These are phyloP conservation scores for Giardia muris DNA, from an alignment of 208 protist genomes.

Conservation along the genomic window DNA sequence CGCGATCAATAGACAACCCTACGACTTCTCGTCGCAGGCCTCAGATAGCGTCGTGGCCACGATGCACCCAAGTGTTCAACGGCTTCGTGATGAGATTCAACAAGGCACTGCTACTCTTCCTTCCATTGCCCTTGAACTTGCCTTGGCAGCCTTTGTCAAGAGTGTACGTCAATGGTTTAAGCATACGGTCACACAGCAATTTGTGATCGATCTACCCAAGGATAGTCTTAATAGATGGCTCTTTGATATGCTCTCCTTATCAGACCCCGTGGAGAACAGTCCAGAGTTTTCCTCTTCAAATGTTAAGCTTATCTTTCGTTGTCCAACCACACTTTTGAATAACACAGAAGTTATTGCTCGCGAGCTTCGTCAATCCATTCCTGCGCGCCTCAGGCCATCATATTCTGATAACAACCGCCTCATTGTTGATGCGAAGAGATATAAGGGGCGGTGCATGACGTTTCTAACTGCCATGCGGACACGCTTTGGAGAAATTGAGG, in stretches of 20 bases:
- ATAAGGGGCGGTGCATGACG: background rate
- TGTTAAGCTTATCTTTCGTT: background rate
- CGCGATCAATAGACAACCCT: background rate
- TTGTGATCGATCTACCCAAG: background rate
- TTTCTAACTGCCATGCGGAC: background rate
- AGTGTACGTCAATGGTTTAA: background rate
- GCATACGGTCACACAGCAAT: background rate
- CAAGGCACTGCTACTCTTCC: background rate
- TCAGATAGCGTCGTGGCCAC: background rate
- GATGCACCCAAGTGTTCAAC: background rate
- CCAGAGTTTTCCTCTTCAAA: background rate
- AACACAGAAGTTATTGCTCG: background rate
- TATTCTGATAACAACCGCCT: background rate
- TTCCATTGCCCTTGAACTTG: background rate
- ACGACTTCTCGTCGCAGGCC: background rate
- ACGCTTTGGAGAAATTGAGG: background rate
- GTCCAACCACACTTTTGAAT: background rate
- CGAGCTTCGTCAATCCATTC: constrained; percentile 15
- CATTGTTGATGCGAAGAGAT: background rate
- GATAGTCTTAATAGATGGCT: constrained; percentile 23
- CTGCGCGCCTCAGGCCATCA: background rate
- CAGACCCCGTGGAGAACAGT: background rate
- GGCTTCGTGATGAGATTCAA: background rate
- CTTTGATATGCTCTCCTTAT: background rate
- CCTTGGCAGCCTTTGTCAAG: background rate